Conservation (phyloP, 768 basidiomycete species). For the Gymnopilus dilepis region DNA sequence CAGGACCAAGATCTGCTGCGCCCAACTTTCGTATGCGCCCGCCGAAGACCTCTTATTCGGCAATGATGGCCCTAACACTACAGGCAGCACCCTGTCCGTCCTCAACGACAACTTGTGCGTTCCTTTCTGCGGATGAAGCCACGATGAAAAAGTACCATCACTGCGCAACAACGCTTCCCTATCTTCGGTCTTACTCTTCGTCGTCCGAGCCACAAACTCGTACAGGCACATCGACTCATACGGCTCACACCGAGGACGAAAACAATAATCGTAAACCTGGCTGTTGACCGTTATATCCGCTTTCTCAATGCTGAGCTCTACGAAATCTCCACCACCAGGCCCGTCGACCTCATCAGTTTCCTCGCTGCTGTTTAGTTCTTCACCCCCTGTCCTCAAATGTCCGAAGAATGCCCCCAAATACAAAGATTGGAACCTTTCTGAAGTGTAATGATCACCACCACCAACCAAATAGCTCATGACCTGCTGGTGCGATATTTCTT, state of each 20-base stretch:
- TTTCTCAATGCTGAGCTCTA: neutral
- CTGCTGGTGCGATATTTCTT: neutral
- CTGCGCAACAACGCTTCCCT: too few relatives aligned
- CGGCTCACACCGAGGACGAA: neutral
- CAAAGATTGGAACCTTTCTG: neutral
- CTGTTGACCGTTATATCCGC: neutral
- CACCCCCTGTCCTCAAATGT: neutral
- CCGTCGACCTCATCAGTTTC: neutral
- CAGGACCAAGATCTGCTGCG: constrained; percentile 5
- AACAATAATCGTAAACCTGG: neutral
- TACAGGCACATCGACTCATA: constrained; percentile 8
- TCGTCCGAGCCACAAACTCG: constrained; percentile 1
- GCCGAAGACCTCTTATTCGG: neutral
- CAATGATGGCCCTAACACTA: constrained; percentile 3
- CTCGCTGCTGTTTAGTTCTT: neutral
- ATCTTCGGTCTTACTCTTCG: neutral
- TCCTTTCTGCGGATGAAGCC: neutral
- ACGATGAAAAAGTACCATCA: neutral
- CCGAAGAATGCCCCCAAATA: neutral
- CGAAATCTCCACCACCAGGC: neutral
- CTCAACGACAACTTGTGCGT: neutral
- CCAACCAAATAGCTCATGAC: neutral
- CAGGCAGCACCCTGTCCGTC: neutral
- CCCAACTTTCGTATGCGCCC: neutral
- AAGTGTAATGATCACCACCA: neutral